Evolutionary conservation across 1,284 basidiomycete species (phyloP), one percentile per base, ranked within the genome.

Genomic region (Schizopora paradoxa): DNA sequence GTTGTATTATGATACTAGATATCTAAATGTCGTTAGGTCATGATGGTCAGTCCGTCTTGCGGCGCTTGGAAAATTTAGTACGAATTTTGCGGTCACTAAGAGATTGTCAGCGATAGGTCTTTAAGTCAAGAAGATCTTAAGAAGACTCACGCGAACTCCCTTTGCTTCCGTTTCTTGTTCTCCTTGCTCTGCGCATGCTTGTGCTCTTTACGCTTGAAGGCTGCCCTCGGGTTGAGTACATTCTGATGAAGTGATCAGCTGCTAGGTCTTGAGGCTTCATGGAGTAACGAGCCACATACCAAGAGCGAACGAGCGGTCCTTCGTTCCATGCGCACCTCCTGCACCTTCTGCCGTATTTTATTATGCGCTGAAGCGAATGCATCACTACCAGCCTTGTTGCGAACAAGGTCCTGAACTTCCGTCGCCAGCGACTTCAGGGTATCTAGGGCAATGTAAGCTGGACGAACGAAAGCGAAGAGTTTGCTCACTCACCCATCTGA

Each of bases 341-440:
- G 65, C 1, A 80, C 78, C 25, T 75, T 70, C 58, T 91, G 83
- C 31, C 91, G 77, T 44, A 98, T 85, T 45, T 74, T 73, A 54
- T 82, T 88, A 68, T 96, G 98, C 0, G 76, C 76, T 14, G 63
- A 64, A 2, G 91, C 79, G 65, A 96, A 99, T 46, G 74, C 76
- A 1, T 84, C 86, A 10, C 83, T 79, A 21, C 93, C 93, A 28
- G 96, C 84, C 69, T 91, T 91, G 36, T 67, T 63, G 59, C 93
- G 93, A 0, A 99, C 68, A 13, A 97, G 76, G 47, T 93, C 90
- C 58, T 92, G 86, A 8, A 99, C 69, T 63, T 99, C 94, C 10
- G 77, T 71, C 0, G 90, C 84, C 0, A 93, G 74, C 3, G 76
- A 79, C 62, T 91, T 90, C 28, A 99, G 69, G 41, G 92, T 90